Base-by-base conservation (phyloP, 495 filamentous ascomycete species). In the Hypoxylon subgilvum region DNA sequence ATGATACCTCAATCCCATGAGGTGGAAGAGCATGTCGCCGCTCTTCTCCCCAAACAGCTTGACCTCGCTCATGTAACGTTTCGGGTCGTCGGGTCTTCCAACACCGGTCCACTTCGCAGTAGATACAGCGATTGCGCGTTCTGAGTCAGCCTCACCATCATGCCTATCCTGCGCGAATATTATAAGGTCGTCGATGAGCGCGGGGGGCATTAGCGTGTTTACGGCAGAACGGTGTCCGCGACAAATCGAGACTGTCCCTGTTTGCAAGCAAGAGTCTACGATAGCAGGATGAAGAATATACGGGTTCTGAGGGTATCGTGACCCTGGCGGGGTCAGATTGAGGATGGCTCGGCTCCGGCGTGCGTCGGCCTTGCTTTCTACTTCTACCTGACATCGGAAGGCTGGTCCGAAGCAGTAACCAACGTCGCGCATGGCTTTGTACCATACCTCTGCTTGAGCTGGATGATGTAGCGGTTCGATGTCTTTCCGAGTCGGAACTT, bases 371-470 rank as follows among this genome's bases (percentile, higher is more conserved):
- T 63, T 49, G 13, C 39, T 40, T n/a, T 68, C 59, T 22, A 46
- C 45, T 31, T 22, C 43, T 13, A 57, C 13, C 2, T 35, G 30
- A 13, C 50, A 61, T 22, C 40, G 35, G 39, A 69, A 67, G 0
- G 49, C 32, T 6, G 57, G 53, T 1, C 62, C 62, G 35, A 61
- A 68, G 18, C 43, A 49, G 14, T 61, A 58, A 7, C 65, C 68
- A 23, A 50, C 30, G 10, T 65, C 48, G 14, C 39, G 14, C 50
- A 64, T 48, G 5, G 49, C 48, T 54, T 60, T 65, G 51, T 71
- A 71, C 61, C 63, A 65, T 4, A 22, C 44, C 3, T 21, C 21
- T 2, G 17, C 32, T 14, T 47, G 22, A 13, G 21, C 14, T 22
- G 48, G 22, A 41, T 57, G 23, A 10, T 55, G 9, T 9, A 69